Base-by-base conservation (phyloP, 1,284 basidiomycete species). In the Boletus mariae region DNA sequence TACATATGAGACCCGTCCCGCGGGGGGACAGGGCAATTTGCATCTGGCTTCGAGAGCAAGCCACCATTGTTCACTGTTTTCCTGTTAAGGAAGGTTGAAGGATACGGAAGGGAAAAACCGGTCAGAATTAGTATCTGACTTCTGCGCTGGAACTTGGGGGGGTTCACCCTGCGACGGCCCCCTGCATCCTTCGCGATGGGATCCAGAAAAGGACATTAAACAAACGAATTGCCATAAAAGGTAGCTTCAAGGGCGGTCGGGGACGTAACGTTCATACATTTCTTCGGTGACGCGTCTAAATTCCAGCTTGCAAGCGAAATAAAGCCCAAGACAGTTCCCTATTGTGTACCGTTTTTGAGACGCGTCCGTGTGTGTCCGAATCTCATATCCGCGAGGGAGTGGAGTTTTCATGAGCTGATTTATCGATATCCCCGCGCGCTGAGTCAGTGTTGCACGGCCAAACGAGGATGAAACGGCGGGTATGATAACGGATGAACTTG, bases 171-270 rank as follows among this genome's bases (percentile, higher is more conserved):
- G 66, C 67, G 67, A 64, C 57, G 55, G 56, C 52, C 55, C 51
- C 59, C 42, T 53, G 59, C 55, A 53, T 52, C 61, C 66, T 61
- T 61, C 64, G 57, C 61, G 69, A 63, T 63, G 58, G 55, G 56
- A 47, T 51, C 70, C 71, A 55, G 63, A 69, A 60, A 72, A 60
- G 59, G 67, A 52, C 11, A 61, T 47, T 65, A 69, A 73, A 80
- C 78, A 80, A 80, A 78, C 77, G 77, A 67, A 69, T 69, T 67
- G 68, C 79, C 75, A 72, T 69, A 80, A 76, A 61, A 69, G 79
- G 79, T 71, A 80, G 69, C 75, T 76, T 79, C 68, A 80, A 80
- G 77, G 77, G 71, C 51, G 61, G 63, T 61, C 65, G 61, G 67
- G 67, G 64, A 72, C 70, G 68, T 68, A 68, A 75, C 58, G 46